A percentile compares a stretch with the other conserved stretches of the same genome.
These are phyloP conservation scores for Calocybe indica DNA, from an alignment of 768 basidiomycete genomes.

Conservation along the genomic window DNA sequence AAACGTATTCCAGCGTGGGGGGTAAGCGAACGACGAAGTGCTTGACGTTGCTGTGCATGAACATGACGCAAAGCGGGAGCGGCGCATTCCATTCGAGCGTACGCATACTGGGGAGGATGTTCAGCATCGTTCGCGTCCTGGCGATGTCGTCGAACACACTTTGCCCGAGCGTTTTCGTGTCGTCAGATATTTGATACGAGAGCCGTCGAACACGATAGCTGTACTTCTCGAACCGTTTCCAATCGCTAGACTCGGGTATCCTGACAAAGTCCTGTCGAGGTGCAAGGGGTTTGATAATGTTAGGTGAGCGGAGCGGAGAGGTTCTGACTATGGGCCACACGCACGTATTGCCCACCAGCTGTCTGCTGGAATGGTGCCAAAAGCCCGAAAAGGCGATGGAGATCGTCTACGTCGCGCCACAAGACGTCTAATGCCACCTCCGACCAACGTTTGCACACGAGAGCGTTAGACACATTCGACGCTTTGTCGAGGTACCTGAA, in stretches of 20 bases:
- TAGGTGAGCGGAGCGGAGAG: not conserved
- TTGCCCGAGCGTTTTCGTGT: slow-evolving; percentile 18
- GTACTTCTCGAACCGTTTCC: slow-evolving; percentile 51
- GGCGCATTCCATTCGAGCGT: slow-evolving; percentile 41
- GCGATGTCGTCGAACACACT: slow-evolving; percentile 50
- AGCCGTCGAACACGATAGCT: slow-evolving; percentile 41
- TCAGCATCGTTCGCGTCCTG: slow-evolving; percentile 44
- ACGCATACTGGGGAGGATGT: slow-evolving; percentile 51
- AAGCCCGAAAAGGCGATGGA: slow-evolving; percentile 38
- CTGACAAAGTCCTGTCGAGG: slow-evolving; percentile 32
- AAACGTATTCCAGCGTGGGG: slow-evolving; percentile 5
- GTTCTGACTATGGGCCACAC: slow-evolving; percentile 7
- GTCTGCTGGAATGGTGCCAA: slow-evolving; percentile 36
- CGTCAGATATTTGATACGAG: slow-evolving; percentile 12
- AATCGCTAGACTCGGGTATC: slow-evolving; percentile 40
- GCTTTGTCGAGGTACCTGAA: slow-evolving; percentile 39
- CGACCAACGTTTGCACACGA: slow-evolving; percentile 56
- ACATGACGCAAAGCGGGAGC: slow-evolving; percentile 33
- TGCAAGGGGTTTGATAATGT: not conserved
- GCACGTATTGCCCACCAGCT: slow-evolving; percentile 19
- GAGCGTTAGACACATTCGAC: slow-evolving; percentile 38
- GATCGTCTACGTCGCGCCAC: slow-evolving; percentile 48
- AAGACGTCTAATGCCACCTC: slow-evolving; percentile 50
- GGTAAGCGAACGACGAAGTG: slow-evolving; percentile 23
- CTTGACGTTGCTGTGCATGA: slow-evolving; percentile 52